Conservation (phyloP, 2,329 filamentous ascomycete species). For the Byssothecium circinans region DNA sequence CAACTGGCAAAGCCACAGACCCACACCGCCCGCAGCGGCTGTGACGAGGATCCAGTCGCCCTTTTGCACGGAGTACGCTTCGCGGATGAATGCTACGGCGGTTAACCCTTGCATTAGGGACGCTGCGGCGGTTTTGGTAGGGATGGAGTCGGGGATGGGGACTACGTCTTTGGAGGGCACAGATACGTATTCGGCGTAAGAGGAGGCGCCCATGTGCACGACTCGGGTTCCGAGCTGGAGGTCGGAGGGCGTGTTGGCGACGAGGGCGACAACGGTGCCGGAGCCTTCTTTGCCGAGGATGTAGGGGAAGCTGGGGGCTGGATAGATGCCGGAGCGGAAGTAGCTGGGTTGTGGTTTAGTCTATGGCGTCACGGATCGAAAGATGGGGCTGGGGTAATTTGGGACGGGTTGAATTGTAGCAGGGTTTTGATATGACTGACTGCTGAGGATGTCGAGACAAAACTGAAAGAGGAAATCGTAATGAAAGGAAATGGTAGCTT, state of each 20-base stretch:
- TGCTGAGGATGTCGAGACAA: too few species aligned
- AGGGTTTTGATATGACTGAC: too few species aligned
- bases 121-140: conserved; percentile 66
- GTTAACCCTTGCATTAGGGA: conserved; percentile 80
- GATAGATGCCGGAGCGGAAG: conserved; percentile 83
- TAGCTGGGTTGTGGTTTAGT: conserved; percentile 55
- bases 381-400: neutral
- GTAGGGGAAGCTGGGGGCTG: conserved; percentile 66
- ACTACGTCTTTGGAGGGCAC: conserved; percentile 58
- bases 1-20: conserved; percentile 71
- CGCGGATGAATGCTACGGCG: conserved; percentile 75
- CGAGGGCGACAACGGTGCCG: conserved; percentile 68
- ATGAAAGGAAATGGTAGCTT: too few species aligned
- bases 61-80: conserved; percentile 69
- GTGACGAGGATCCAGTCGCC: conserved; percentile 84
- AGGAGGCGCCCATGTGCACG: conserved; percentile 62
- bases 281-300: conserved; percentile 78
- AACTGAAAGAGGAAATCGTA: too few species aligned
- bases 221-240: conserved; percentile 70
- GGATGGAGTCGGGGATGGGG: conserved; percentile 65
- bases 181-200: conserved; percentile 64
- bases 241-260: conserved; percentile 54
- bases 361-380: neutral
- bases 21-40: conserved; percentile 80
- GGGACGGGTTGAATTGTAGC: too few species aligned